Evolutionary conservation across 169 alveolate genomes (phyloP), one percentile per base, ranked within the genome.

Genomic region (Neospora caninum): DNA sequence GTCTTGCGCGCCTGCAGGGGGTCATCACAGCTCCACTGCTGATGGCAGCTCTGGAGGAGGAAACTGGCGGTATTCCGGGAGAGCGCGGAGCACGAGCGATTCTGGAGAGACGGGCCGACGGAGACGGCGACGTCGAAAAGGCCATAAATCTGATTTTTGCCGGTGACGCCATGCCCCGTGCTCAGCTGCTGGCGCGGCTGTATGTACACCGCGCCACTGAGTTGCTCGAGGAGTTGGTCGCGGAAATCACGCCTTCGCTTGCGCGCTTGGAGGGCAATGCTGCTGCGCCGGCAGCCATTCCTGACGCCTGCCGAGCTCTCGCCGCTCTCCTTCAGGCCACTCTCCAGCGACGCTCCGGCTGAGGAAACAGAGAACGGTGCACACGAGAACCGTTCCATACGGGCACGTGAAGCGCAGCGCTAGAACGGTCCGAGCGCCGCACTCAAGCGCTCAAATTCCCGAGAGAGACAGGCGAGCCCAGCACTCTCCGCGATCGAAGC

Each of bases 1-100:
- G 13, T 13, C 58, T 9, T 25, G 58, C 31, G 88, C 53, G 2
- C 36, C 88, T 80, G 88, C 95, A 96, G 91, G 98, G 97, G 27
- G 87, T 97, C 36, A 95, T 93, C 78, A 97, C 98, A 0, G 97
- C 97, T 34, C 98, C 98, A 0, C 95, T 96, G 69, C 83, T 97
- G 42, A 39, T 93, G 84, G 89, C 95, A 38, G 95, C 95, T 13
- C 42, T 84, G 67, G 95, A 93, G 80, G 58, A 41, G 69, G 67
- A 54, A 53, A 42, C n/a, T 13, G 58, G 92, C 41, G 38, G 42
- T 34, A 38, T 82, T 1, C 7, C 25, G 49, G 88, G 45, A 9
- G 86, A 10, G 10, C 25, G 83, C 54, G 94, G 38, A 29, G 92
- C 49, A 0, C 58, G 34, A 7, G 92, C 78, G 20, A 89, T 73